Percentiles rank a stretch among this genome's conserved stretches.
phyloP scores from a whole-genome alignment of 805 yeast species.

The Vanderwaltozyma tropicalis region DNA sequence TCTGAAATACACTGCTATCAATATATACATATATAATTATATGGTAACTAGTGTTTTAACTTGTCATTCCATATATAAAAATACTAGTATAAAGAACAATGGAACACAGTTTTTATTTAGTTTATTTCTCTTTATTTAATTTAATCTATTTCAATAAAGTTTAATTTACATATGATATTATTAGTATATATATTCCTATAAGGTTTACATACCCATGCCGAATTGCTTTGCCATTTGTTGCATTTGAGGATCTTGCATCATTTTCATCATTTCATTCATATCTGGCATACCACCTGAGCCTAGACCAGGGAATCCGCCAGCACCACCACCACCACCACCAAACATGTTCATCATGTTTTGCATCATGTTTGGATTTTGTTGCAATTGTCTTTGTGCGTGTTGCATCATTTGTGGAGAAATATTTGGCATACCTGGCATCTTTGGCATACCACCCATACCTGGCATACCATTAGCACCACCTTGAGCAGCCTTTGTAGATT shows the following conservation, averaged over 20 bases:
- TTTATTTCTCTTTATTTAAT: too few species aligned
- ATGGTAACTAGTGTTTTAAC: too few species aligned
- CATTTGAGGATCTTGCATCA: constrained; percentile 41
- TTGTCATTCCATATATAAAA: too few species aligned
- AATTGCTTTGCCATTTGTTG: constrained; percentile 41
- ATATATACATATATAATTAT: too few species aligned
- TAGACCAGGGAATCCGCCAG: constrained; percentile 27
- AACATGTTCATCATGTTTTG: constrained; percentile 61
- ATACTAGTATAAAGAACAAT: too few species aligned
- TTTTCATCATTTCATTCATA: constrained; percentile 53
- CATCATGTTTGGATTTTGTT: constrained; percentile 69
- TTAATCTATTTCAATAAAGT: too few species aligned
- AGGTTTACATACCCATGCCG: constrained; percentile 28
- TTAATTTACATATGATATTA: neutral
- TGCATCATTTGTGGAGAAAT: constrained; percentile 34
- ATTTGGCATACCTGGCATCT: constrained; percentile 41
- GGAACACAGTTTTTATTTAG: too few species aligned
- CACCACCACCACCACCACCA: constrained; percentile 49
- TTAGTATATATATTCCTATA: too few species aligned
- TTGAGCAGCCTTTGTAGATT: constrained; percentile 44
- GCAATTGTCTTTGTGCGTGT: constrained; percentile 50
- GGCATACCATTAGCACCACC: constrained; percentile 38
- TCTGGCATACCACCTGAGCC: constrained; percentile 55
- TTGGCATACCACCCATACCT: constrained; percentile 53
- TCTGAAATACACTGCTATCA: too few species aligned